Conservation (phyloP, 805 yeast genomes). For the Candida sithepensis region DNA sequence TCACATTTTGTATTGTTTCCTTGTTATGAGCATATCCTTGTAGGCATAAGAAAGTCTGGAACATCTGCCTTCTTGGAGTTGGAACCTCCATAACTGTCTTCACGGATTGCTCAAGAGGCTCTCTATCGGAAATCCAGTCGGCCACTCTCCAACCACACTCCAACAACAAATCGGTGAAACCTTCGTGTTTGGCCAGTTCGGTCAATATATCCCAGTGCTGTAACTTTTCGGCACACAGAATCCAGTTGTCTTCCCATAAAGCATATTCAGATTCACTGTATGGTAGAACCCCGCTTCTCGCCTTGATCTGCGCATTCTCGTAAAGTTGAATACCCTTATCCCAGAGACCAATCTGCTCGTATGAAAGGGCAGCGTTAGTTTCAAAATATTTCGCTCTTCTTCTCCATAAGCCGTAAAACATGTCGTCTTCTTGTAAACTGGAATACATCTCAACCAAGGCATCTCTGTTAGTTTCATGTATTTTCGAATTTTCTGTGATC, state of each 20-base stretch:
- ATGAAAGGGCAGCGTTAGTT: conserved; percentile 88
- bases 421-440: conserved; percentile 86
- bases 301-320: conserved; percentile 95
- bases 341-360: conserved; percentile 94
- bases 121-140: conserved; percentile 95
- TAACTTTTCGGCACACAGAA: conserved; percentile 89
- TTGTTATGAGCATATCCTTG: conserved; percentile 93
- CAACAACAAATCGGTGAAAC: conserved; percentile 88
- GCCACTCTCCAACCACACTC: conserved; percentile 99
- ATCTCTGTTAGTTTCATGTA: conserved; percentile 82
- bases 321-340: conserved; percentile 89
- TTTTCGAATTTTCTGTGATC: conserved; percentile 60
- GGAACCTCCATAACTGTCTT: conserved; percentile 98
- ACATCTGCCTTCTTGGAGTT: conserved; percentile 93
- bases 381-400: conserved; percentile 92
- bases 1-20: conserved; percentile 78
- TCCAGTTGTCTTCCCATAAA: conserved; percentile 99
- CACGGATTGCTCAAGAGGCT: conserved; percentile 89
- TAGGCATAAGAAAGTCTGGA: conserved; percentile 87
- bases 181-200: conserved; percentile 96
- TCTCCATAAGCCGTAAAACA: conserved; percentile 98
- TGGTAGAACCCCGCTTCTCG: conserved; percentile 91
- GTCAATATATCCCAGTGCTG: conserved; percentile 98
- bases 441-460: conserved; percentile 89
- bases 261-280: conserved; percentile 94